Evolutionary conservation across 306 rosid genomes (phyloP).

Genomic region (Begonia fuchsioides): DNA sequence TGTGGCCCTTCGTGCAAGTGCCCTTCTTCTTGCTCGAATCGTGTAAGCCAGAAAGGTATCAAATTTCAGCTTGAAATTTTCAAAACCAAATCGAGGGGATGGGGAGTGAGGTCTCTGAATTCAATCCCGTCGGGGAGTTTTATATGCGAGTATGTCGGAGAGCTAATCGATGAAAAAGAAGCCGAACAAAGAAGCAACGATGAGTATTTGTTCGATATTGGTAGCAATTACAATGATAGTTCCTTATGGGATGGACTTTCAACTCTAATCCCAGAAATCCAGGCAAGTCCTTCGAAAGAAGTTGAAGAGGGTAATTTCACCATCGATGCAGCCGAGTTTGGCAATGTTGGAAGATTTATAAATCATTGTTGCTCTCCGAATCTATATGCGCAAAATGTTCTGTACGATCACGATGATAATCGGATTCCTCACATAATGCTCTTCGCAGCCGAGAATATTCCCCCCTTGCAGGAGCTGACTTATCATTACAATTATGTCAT

Average conservation of each 20-base stretch:
- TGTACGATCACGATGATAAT: slow-evolving; percentile 64
- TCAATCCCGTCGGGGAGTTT: slow-evolving; percentile 88
- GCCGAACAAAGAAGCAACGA: slow-evolving; percentile 78
- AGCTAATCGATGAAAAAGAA: slow-evolving; percentile 75
- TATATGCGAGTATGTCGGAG: slow-evolving; percentile 84
- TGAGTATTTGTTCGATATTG: slow-evolving; percentile 86
- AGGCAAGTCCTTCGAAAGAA: slow-evolving; percentile 25
- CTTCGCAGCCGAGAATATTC: slow-evolving; percentile 86
- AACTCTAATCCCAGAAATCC: slow-evolving; percentile 38
- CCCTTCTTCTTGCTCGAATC: slow-evolving; percentile 61
- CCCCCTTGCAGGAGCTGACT: slow-evolving; percentile 75
- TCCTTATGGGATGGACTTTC: slow-evolving; percentile 67
- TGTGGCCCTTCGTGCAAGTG: slow-evolving; percentile 79
- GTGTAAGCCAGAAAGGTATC: slow-evolving; percentile 73
- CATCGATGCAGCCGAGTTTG: slow-evolving; percentile 66
- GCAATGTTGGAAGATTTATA: slow-evolving; percentile 82
- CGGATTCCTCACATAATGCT: slow-evolving; percentile 90
- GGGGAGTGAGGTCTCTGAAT: slow-evolving; percentile 93
- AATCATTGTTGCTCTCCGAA: slow-evolving; percentile 93
- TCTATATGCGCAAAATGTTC: slow-evolving; percentile 81
- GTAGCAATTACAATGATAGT: slow-evolving; percentile 39
- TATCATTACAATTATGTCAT: slow-evolving; percentile 68
- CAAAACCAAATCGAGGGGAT: slow-evolving; percentile 66
- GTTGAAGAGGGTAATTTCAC: slow-evolving; percentile 56
- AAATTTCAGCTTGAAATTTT: slow-evolving; percentile 76